Evolutionary conservation across 1,139 yeast species (phyloP).

Genomic region (Suzukiozyma palmioleophila): DNA sequence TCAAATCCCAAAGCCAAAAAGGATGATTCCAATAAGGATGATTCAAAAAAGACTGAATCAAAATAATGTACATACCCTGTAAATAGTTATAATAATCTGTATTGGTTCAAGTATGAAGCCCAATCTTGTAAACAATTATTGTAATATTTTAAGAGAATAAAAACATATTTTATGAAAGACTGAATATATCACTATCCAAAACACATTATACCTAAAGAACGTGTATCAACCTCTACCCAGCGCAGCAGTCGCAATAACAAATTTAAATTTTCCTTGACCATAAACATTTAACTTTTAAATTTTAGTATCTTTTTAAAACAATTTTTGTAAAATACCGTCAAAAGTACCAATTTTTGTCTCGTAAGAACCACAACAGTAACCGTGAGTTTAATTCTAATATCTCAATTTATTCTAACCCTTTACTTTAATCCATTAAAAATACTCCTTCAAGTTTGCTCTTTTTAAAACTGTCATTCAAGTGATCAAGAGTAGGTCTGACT

Average conservation of each 20-base stretch:
- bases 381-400: too few species aligned
- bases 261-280: background rate
- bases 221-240: too few species aligned
- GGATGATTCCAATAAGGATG: background rate
- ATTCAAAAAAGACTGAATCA: background rate
- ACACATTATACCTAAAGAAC: too few species aligned
- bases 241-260: too few species aligned
- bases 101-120: background rate
- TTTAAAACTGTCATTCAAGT: slow-evolving; percentile 3
- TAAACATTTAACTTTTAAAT: background rate
- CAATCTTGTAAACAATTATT: background rate
- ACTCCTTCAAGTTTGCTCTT: slow-evolving; percentile 19
- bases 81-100: too few species aligned
- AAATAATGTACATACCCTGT: too few species aligned
- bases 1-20: slow-evolving; percentile 15
- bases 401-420: too few species aligned
- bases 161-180: too few species aligned
- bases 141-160: background rate
- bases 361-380: too few species aligned
- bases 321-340: background rate
- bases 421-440: slow-evolving; percentile 31
- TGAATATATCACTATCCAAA: too few species aligned
- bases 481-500: slow-evolving; percentile 29
- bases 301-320: background rate
- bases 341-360: background rate